Percentiles rank a stretch among this genome's conserved stretches.
These are phyloP conservation scores for Cytospora chrysosperma DNA, from an alignment of 2,329 filamentous ascomycete genomes.

Conservation along the genomic window DNA sequence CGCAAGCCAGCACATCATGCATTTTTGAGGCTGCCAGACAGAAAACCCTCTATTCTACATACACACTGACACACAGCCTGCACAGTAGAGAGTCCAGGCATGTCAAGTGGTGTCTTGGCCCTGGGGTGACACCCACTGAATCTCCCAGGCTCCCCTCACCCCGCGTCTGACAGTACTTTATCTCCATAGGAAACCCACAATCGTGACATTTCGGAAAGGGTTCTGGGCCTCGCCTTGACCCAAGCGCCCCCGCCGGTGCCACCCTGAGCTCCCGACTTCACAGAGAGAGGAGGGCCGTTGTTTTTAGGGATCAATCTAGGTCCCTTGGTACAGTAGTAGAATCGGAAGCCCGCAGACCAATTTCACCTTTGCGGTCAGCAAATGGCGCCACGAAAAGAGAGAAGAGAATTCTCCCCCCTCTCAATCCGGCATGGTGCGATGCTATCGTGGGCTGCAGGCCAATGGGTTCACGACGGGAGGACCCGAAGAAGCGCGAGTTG, in stretches of 20 bases:
- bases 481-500: constrained; percentile 7
- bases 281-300: not conserved
- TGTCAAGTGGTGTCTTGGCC: not conserved
- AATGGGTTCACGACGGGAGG: constrained; percentile 13
- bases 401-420: not conserved
- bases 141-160: not conserved
- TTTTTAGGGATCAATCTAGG: not conserved
- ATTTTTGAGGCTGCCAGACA: not conserved
- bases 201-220: constrained; percentile 4
- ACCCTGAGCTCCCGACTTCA: constrained; percentile 1
- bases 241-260: constrained; percentile 9
- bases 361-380: constrained; percentile 9
- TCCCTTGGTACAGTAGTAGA: not conserved
- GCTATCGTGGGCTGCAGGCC: constrained; percentile 9
- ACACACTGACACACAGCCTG: too few species aligned
- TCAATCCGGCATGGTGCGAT: constrained; percentile 20
- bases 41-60: too few species aligned
- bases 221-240: constrained; percentile 6
- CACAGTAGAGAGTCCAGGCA: not conserved
- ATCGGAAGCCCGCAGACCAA: not conserved
- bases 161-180: not conserved
- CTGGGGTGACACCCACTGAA: not conserved
- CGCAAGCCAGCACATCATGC: not conserved
- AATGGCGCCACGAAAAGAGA: constrained; percentile 15
- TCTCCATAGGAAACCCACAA: not conserved